phyloP scores from a whole-genome alignment of 441 rosid genomes.

The Cnidoscolus chayamansa region DNA sequence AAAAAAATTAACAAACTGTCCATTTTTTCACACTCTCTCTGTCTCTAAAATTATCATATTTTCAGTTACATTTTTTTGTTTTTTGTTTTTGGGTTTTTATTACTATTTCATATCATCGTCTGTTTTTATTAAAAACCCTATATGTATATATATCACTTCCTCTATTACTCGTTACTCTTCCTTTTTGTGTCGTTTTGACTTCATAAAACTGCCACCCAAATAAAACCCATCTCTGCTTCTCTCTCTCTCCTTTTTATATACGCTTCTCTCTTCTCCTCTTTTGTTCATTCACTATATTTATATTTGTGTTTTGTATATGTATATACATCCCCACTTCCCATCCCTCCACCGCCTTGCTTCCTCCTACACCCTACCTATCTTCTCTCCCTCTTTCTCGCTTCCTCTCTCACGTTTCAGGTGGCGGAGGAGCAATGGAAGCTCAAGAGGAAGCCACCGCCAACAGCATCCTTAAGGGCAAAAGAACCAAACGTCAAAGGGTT shows the following conservation, averaged over 20 bases:
- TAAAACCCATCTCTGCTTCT: constrained; percentile 1
- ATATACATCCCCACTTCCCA: constrained; percentile 11
- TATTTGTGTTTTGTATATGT: constrained; percentile 13
- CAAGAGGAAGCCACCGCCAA: background rate
- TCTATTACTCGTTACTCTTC: constrained; percentile 25
- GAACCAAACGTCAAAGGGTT: constrained; percentile 72
- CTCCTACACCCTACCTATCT: constrained; percentile 13
- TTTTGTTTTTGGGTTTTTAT: constrained; percentile 10
- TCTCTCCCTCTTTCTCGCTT: background rate
- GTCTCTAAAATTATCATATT: constrained; percentile 41
- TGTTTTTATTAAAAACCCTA: no score
- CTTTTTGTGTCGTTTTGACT: constrained; percentile 42
- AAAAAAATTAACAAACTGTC: constrained; percentile 31
- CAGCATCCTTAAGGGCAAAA: constrained; percentile 53
- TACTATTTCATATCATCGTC: no score
- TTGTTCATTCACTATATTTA: background rate
- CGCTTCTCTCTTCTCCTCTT: background rate
- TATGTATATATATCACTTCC: constrained; percentile 25
- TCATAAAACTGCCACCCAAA: constrained; percentile 38
- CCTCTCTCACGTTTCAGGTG: constrained; percentile 3
- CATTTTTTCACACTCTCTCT: constrained; percentile 15
- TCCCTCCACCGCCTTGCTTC: constrained; percentile 14
- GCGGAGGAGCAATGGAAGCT: constrained; percentile 17
- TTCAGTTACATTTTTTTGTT: constrained; percentile 36
- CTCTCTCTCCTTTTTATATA: constrained; percentile 24